Base-by-base conservation (phyloP, 345 rosid species). In the Corymbia maculata region DNA sequence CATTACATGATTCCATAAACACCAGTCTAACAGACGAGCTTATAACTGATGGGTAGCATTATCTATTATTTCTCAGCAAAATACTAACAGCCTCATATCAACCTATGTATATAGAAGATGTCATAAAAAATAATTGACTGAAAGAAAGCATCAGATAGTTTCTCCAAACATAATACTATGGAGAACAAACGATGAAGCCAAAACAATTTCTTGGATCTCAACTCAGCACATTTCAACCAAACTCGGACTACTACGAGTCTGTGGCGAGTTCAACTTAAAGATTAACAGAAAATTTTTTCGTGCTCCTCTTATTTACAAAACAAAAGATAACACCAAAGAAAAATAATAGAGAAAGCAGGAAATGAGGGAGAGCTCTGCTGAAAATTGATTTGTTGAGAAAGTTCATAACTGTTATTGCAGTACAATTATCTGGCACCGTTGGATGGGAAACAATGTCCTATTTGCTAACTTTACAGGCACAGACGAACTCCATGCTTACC, bases 381-480 rank as follows among this genome's bases (percentile, higher is more conserved):
- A 24, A 57, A 57, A 57, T 24, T 57, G 64, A 57, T 24, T 28
- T 44, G 45, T 16, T 82, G 15, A 82, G 15, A 82, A 7, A 82
- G 36, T 28, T 28, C 26, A 3, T 86, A 21, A 16, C 19, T 32
- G 8, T 55, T 36, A 44, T 42, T 86, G 44, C 79, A 93, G 94
- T 86, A 93, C 93, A 4, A 92, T 93, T 84, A 92, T 93, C 8
- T 92, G 93, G 94, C 93, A 93, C 61, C 93, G 91, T 17, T 88
- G 92, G 80, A 93, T 93, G 93, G 94, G 94, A 88, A 89, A 86
- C 79, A 88, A 86, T 28, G 93, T 89, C 75, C 90, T 91, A 53
- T 53, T 89, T 22, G 82, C 93, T 36, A 90, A 70, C 85, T 90
- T 91, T 87, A 64, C 89, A 5, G 91, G 93, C 44, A 86, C 92